Evolutionary conservation across 768 basidiomycete species (phyloP), one percentile per base, ranked within the genome.

Genomic region (Agaricus blazei): DNA sequence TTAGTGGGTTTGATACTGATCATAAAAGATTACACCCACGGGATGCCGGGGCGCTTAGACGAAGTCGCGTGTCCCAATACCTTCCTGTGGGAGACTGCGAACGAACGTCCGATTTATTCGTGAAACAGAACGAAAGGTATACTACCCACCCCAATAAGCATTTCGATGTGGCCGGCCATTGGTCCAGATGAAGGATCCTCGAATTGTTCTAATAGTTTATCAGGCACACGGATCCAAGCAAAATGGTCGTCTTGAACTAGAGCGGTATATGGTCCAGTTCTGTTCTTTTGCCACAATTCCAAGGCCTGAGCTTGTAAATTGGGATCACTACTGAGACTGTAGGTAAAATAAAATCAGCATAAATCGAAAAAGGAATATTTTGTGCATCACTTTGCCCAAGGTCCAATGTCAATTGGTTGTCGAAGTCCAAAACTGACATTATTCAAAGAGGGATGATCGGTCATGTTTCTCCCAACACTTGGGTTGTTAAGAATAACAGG

Each of bases 31-130:
- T 19, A 15, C 24, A 43, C 54, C n/a, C n/a, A 67, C 70, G 66
- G 12, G 70, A 66, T 31, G 61, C 53, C 5, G 72, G 69, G 3
- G 66, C 63, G 7, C 67, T 59, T 9, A 69, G 59, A 26, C 54
- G 37, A 54, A 56, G 3, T 63, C 57, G 7, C 50, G 40, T 45
- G 60, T 57, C 24, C 60, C 60, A 37, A 64, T 34, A 50, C 61
- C 64, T 46, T 4, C 46, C 46, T 12, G 46, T 34, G 9, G 46
- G 46, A 28, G 46, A 63, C 60, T 38, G 62, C 61, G 9, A 47
- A 59, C 8, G 3, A 6, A 26, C 4, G 2, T 52, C 29, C 28
- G 40, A 6, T 24, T 9, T 36, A 11, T 27, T 34, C 37, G 19
- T 7, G 31, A 28, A 9, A 6, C 23, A 15, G 31, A 24, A 31